phyloP scores from a whole-genome alignment of 2,329 filamentous ascomycete genomes.

The Huntiella moniliformis region DNA sequence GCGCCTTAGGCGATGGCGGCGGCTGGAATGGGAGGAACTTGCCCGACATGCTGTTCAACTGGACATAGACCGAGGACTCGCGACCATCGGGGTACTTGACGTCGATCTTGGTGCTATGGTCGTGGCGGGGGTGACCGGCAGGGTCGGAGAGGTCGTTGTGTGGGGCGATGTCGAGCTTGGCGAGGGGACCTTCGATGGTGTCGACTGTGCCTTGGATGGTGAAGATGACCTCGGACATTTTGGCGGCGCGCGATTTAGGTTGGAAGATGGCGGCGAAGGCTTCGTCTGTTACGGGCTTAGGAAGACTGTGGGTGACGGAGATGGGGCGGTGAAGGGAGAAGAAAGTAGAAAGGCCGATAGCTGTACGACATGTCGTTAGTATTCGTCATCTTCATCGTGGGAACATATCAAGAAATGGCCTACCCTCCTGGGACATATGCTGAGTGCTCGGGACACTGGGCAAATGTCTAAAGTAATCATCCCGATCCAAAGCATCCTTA shows the following conservation, averaged over 20 bases:
- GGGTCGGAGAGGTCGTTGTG: constrained; percentile 14
- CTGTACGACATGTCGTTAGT: constrained; percentile 27
- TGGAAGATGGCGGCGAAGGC: constrained; percentile 75
- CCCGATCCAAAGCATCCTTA: constrained; percentile 29
- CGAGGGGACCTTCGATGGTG: constrained; percentile 39
- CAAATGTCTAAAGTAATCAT: constrained; percentile 35
- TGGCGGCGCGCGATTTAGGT: constrained; percentile 28
- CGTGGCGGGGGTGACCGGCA: constrained; percentile 16
- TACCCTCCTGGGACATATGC: constrained; percentile 50
- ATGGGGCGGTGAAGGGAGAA: constrained; percentile 93
- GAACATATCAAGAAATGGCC: constrained; percentile 13
- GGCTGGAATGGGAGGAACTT: constrained; percentile 65
- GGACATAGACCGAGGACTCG: constrained; percentile 41
- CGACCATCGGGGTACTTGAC: constrained; percentile 36
- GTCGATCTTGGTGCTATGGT: constrained; percentile 31
- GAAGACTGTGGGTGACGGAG: constrained; percentile 68
- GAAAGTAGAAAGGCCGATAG: constrained; percentile 75
- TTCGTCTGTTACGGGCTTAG: constrained; percentile 49
- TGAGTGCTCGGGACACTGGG: constrained; percentile 60
- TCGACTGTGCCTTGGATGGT: constrained; percentile 44
- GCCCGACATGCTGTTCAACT: constrained; percentile 48
- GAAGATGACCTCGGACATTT: constrained; percentile 44
- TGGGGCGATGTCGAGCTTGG: constrained; percentile 27
- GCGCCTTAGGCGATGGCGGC: constrained; percentile 58
- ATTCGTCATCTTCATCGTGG: neutral